Percentiles rank a stretch among this genome's conserved stretches.
Evolutionary conservation across 805 yeast species (phyloP).

Genomic region (Candida xyloterini): DNA sequence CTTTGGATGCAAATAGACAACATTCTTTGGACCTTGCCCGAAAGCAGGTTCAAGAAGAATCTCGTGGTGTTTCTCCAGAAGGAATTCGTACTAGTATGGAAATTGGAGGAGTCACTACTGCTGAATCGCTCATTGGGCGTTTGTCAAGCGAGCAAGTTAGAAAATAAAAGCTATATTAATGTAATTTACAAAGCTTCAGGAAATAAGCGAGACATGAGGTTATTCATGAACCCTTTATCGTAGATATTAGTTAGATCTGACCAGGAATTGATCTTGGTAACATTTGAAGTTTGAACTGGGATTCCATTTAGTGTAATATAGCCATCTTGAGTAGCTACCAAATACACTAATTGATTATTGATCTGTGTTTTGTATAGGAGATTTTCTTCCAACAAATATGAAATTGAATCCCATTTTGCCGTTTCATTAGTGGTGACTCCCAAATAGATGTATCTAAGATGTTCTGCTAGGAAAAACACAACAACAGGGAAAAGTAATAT

Average conservation of each 20-base stretch:
- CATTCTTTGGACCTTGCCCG: constrained; percentile 28
- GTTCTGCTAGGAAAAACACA: constrained; percentile 38
- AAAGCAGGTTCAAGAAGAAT: constrained; percentile 20
- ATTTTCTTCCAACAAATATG: constrained; percentile 33
- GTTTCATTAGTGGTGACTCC: constrained; percentile 59
- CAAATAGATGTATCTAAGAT: constrained; percentile 45
- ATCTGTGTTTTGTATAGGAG: constrained; percentile 27
- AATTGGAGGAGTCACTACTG: constrained; percentile 36
- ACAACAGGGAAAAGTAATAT: constrained; percentile 37
- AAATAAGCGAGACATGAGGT: constrained; percentile 36
- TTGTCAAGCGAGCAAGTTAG: constrained; percentile 17
- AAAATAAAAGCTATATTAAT: constrained; percentile 1
- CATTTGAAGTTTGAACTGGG: constrained; percentile 2
- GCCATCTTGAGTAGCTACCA: constrained; percentile 1
- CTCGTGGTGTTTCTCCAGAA: constrained; percentile 24
- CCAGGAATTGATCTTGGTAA: constrained; percentile 24
- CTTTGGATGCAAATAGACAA: constrained; percentile 20
- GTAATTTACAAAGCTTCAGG: constrained; percentile 18
- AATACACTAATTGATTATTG: neutral
- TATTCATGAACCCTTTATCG: constrained; percentile 46
- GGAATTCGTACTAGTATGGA: constrained; percentile 38
- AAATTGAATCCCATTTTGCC: constrained; percentile 52
- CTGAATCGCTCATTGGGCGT: constrained; percentile 32
- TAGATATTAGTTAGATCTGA: constrained; percentile 41
- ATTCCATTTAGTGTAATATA: constrained; percentile 5